Conservation (phyloP, 1,139 yeast genomes). For the Lodderomyces orthopsilosis region DNA sequence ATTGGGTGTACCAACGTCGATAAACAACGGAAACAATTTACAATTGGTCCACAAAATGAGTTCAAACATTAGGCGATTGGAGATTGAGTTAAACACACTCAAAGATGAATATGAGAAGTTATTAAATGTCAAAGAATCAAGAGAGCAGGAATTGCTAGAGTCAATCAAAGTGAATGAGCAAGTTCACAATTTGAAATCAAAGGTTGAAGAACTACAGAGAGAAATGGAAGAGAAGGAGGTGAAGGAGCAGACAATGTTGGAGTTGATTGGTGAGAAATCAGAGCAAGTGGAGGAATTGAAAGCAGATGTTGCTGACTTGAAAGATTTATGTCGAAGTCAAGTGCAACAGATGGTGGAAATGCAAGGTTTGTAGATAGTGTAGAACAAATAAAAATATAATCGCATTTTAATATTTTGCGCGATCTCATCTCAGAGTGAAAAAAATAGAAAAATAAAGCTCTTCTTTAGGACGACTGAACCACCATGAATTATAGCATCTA, state of each 20-base stretch:
- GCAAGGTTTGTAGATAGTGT: constrained; percentile 31
- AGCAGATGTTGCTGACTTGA: constrained; percentile 87
- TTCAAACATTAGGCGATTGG: constrained; percentile 72
- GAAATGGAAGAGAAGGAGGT: constrained; percentile 38
- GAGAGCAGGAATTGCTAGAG: constrained; percentile 62
- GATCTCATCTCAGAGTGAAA: constrained; percentile 6
- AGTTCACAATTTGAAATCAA: constrained; percentile 32
- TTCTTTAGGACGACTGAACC: neutral
- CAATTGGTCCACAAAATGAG: constrained; percentile 74
- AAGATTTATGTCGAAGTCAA: constrained; percentile 76
- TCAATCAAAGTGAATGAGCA: constrained; percentile 48
- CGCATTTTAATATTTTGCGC: no score
- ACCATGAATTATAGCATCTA: constrained; percentile 2
- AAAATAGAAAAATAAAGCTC: constrained; percentile 3
- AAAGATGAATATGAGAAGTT: constrained; percentile 61
- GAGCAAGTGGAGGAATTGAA: constrained; percentile 81
- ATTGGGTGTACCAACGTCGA: constrained; percentile 9
- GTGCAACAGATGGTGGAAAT: constrained; percentile 81
- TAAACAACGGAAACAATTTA: constrained; percentile 26
- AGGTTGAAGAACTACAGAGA: constrained; percentile 32
- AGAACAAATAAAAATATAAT: neutral
- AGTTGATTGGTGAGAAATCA: constrained; percentile 81
- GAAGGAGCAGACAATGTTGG: constrained; percentile 61
- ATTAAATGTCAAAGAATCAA: constrained; percentile 57
- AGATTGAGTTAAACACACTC: constrained; percentile 67